Evolutionary conservation across 1,284 basidiomycete species (phyloP).

Genomic region (Cryptococcus jaspeensis): DNA sequence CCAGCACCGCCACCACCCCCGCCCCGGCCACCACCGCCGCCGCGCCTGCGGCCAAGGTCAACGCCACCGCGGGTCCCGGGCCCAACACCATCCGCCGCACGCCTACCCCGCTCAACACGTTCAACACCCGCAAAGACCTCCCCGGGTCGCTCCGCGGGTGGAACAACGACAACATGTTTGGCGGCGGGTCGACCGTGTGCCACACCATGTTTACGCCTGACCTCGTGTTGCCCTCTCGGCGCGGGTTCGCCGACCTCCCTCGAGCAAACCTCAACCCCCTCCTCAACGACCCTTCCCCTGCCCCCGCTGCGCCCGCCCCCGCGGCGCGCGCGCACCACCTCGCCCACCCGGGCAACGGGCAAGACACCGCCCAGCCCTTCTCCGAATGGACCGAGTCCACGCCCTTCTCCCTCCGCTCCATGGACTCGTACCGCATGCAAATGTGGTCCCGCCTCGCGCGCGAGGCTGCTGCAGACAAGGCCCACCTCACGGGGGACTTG

Average conservation of each 20-base stretch:
- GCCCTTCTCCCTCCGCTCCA: conserved; percentile 74
- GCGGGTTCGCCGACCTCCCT: conserved; percentile 32
- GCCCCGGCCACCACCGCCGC: conserved; percentile 51
- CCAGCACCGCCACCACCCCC: conserved; percentile 5
- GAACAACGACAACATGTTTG: conserved; percentile 57
- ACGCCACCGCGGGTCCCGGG: conserved; percentile 23
- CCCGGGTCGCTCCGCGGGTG: conserved; percentile 59
- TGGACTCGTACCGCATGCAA: conserved; percentile 82
- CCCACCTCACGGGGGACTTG: conserved; percentile 34
- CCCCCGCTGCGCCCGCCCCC: background rate
- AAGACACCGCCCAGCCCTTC: conserved; percentile 64
- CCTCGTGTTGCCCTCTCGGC: conserved; percentile 45
- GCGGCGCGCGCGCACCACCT: conserved; percentile 21
- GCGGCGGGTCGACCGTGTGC: conserved; percentile 74
- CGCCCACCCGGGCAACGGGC: conserved; percentile 36
- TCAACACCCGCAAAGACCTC: conserved; percentile 81
- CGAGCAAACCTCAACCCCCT: conserved; percentile 75
- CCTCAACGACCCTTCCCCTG: conserved; percentile 54
- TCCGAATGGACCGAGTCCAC: conserved; percentile 62
- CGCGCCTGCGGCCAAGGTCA: conserved; percentile 15
- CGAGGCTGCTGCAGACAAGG: conserved; percentile 47
- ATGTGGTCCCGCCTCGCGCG: conserved; percentile 77
- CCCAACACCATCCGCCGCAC: conserved; percentile 16
- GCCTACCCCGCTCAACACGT: conserved; percentile 51
- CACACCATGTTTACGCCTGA: conserved; percentile 78